Conservation (phyloP, 2,329 filamentous ascomycete species). For the Penicillium hesseltinei region DNA sequence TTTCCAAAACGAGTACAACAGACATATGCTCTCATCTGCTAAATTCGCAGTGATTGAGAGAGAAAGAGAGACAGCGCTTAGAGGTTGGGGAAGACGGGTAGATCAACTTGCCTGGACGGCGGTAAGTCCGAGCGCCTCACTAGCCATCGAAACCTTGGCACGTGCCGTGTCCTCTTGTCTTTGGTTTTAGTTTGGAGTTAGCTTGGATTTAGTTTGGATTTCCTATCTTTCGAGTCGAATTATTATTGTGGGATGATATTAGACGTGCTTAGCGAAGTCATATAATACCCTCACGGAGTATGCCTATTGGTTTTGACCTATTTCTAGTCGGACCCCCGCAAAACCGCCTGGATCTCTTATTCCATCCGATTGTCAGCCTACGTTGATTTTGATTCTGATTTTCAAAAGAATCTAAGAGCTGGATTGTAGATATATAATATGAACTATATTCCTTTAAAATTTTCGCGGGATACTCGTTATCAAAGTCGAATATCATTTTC, state of each 20-base stretch:
- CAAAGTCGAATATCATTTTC: neutral
- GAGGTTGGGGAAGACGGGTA: conserved; percentile 11
- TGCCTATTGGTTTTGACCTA: neutral
- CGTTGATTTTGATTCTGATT: too few species aligned
- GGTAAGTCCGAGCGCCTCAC: conserved; percentile 18
- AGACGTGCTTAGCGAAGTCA: neutral
- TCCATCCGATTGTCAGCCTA: neutral
- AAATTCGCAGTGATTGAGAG: neutral
- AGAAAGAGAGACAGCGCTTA: conserved; percentile 14
- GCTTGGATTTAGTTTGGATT: neutral
- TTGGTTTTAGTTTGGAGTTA: neutral
- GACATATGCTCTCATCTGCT: neutral
- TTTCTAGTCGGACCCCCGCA: neutral
- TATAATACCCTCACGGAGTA: neutral
- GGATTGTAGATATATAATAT: too few species aligned
- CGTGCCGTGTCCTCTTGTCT: conserved; percentile 2
- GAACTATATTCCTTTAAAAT: neutral
- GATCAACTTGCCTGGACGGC: conserved; percentile 11
- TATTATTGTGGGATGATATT: neutral
- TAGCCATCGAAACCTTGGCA: conserved; percentile 8
- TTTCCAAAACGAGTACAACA: neutral
- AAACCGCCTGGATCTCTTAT: neutral
- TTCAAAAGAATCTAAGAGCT: neutral
- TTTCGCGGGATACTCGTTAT: neutral
- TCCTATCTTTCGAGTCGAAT: neutral